A percentile compares a stretch with the other conserved stretches of the same genome.
These are phyloP conservation scores for Rhodosporidiobolus odoratus DNA, from an alignment of 768 basidiomycete species.

Conservation along the genomic window DNA sequence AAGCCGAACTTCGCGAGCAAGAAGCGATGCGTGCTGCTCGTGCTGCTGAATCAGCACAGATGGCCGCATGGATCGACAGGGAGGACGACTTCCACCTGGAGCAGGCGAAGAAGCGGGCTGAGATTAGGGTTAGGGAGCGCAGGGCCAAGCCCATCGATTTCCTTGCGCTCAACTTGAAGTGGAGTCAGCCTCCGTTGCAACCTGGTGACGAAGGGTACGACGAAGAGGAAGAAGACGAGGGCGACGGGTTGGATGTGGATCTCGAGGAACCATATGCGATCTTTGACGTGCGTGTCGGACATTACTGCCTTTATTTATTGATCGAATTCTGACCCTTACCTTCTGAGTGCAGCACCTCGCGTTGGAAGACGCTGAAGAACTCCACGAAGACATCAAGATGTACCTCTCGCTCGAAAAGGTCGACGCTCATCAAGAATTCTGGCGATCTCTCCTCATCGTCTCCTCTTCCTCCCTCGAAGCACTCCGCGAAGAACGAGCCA, in stretches of 20 bases:
- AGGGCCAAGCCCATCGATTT: conserved; percentile 98
- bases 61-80: conserved; percentile 96
- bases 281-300: conserved; percentile 66
- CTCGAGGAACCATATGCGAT: conserved; percentile 98
- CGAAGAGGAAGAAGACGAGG: conserved; percentile 66
- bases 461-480: conserved; percentile 83
- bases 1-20: conserved; percentile 79
- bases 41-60: conserved; percentile 87
- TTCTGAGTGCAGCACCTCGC: conserved; percentile 63
- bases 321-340: conserved; percentile 23
- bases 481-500: conserved; percentile 56
- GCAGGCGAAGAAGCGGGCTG: conserved; percentile 81
- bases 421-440: conserved; percentile 87
- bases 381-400: conserved; percentile 88
- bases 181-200: conserved; percentile 57
- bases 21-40: conserved; percentile 85
- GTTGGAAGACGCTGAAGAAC: conserved; percentile 78
- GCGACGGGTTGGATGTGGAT: conserved; percentile 90
- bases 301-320: not conserved
- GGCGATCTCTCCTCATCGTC: conserved; percentile 98
- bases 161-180: conserved; percentile 88
- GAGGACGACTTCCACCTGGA: conserved; percentile 96
- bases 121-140: conserved; percentile 91
- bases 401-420: conserved; percentile 81
- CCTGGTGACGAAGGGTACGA: conserved; percentile 51